Evolutionary conservation across 371 early-diverging fungal genomes (phyloP), one percentile per base, ranked within the genome.

Genomic region (Smittium culicis): DNA sequence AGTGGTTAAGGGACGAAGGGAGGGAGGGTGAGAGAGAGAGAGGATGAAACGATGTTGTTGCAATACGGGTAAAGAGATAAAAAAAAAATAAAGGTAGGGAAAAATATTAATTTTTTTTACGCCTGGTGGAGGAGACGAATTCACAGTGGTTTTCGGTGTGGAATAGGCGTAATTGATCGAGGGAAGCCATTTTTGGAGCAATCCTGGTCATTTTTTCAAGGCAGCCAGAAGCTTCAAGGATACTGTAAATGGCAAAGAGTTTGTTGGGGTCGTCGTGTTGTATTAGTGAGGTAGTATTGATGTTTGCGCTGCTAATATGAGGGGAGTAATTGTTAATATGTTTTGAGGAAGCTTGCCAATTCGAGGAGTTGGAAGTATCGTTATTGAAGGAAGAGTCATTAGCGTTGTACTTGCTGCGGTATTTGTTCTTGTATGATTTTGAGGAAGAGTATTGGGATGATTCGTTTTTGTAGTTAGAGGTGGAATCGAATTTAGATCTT

Each of bases 231-330:
- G 71, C 66, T 33, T 79, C 70, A 2, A 90, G 69, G 0, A 81
- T 81, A 33, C 81, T 74, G 66, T 81, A 84, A 27, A 90, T 88
- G 55, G 77, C 77, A 68, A 79, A 81, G 14, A 86, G 86, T 25
- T 90, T 82, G 14, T 80, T 73, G 1, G 90, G 90, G 65, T 85
- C 85, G 65, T 90, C 91, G 0, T 89, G 89, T 64, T 5, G 20
- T n/a, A n/a, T n/a, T n/a, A n/a, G n/a, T n/a, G n/a, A n/a, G n/a
- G n/a, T n/a, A n/a, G n/a, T n/a, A n/a, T n/a, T n/a, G n/a, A n/a
- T n/a, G 20, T 45, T 45, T 5, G 45, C 5, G 20, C 20, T 45
- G 20, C 20, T 45, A 11, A 11, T 5, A 20, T 5, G 20, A 20
- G 5, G 45, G 20, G 45, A 45, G 20, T 5, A 20, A 45, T 45